Base-by-base conservation (phyloP, 768 basidiomycete genomes). In the Cystobasidium ongulense region DNA sequence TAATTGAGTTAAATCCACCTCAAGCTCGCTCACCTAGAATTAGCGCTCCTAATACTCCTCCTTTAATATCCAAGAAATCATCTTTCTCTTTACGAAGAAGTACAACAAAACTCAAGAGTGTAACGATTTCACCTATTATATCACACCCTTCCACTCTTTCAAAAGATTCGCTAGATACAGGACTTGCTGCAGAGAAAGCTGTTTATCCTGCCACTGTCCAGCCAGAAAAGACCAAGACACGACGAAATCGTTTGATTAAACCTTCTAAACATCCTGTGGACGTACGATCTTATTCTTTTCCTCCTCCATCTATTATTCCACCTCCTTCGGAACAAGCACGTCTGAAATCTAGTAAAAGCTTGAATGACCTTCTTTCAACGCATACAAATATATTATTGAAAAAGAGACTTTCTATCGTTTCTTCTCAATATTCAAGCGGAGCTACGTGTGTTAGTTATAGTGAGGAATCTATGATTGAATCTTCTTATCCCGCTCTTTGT, bases 401-500 rank as follows among this genome's bases (percentile, higher is more conserved):
- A 17, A 8, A n/a, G n/a, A 50, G 46, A 50, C 15, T 50, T 21
- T 50, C 46, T 3, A 50, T 50, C 46, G 46, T 50, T 3, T 50
- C 46, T 4, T 8, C 46, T 11, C 15, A 3, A 4, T 8, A 11
- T 17, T 11, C 8, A 17, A 50, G 46, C n/a, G 46, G 46, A 39
- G 39, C 7, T 21, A 50, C 46, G 7, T 50, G 46, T 21, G 46
- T 50, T 21, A 50, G 46, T 21, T 50, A 21, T 21, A 50, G 46
- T 50, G 46, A 50, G n/a, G 46, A 50, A 8, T 50, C 46, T 17
- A 50, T 50, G 5, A 50, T 50, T 50, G 46, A 50, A 50, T 50
- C 46, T 11, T 50, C 15, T n/a, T 59, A 59, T 59, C 57, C 57
- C 23, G 57, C 57, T 59, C 21, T 59, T 27, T 59, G 57, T 59